These are phyloP conservation scores for Colletotrichum sublineola DNA, from an alignment of 2,329 filamentous ascomycete genomes.

Conservation along the genomic window DNA sequence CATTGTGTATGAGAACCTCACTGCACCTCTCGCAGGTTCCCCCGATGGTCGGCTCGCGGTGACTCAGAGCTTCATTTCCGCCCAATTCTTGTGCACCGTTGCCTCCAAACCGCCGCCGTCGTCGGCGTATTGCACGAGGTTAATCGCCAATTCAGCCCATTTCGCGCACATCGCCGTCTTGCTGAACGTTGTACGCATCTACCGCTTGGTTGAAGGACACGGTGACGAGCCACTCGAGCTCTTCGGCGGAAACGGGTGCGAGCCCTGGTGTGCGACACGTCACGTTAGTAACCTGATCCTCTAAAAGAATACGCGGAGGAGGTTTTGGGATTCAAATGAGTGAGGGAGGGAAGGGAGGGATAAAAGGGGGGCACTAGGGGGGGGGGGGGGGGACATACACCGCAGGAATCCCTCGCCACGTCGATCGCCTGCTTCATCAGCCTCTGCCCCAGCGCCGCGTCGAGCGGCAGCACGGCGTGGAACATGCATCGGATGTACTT, in stretches of 20 bases:
- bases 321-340: not conserved
- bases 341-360: not conserved
- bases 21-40: not conserved
- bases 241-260: slow-evolving; percentile 71
- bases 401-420: slow-evolving; percentile 64
- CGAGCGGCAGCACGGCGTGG: slow-evolving; percentile 71
- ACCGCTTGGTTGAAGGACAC: slow-evolving; percentile 78
- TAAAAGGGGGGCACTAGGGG: not conserved
- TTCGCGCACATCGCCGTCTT: slow-evolving; percentile 67
- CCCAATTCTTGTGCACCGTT: slow-evolving; percentile 16
- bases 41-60: not conserved
- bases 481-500: slow-evolving; percentile 86
- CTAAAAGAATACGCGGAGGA: too few relatives aligned
- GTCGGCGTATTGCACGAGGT: slow-evolving; percentile 69
- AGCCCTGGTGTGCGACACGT: slow-evolving; percentile 48
- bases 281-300: slow-evolving; percentile 18
- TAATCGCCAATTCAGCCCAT: slow-evolving; percentile 75
- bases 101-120: slow-evolving; percentile 63
- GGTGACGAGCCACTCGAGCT: slow-evolving; percentile 82
- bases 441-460: slow-evolving; percentile 68
- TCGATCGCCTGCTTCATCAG: slow-evolving; percentile 74
- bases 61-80: slow-evolving; percentile 25
- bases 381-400: slow-evolving; percentile 59
- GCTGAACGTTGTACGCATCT: slow-evolving; percentile 70
- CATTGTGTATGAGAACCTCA: not conserved